Base-by-base conservation (phyloP, 129 eudicot species). In the Escallonia rubra region DNA sequence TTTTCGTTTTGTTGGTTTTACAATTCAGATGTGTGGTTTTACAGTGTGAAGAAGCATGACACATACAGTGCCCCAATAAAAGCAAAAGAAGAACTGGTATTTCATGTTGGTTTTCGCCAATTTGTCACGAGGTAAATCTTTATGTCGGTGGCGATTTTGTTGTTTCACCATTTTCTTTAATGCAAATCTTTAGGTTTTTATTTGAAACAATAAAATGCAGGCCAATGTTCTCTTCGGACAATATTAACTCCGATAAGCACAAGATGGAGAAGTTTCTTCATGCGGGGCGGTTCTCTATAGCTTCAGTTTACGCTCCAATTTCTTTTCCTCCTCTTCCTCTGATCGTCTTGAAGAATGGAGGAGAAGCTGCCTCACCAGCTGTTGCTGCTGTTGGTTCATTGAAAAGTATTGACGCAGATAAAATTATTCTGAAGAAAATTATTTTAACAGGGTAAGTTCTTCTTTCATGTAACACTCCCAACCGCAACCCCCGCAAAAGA, bases 231-330 rank as follows among this genome's bases (percentile, higher is more conserved):
- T 91, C 98, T 60, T 74, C 95, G n/a, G 98, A 89, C 70, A 93
- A 72, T 75, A 79, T 84, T 45, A 86, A 86, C 74, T 83, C 92
- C 10, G 94, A 89, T 69, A 89, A 89, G 83, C 95, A 77, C 79
- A 93, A 93, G 82, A 89, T 93, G 98, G 98, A 93, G 81, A 89
- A 92, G 78, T 93, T 93, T 89, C 95, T 93, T 75, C 96, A 93
- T 77, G 81, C 87, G 9, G 98, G 98, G 46, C 61, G 90, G 10
- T 89, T 86, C 78, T 89, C 95, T 41, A 65, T 93, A 38, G 96
- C 98, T 69, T 89, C 96, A 11, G 70, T 93, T 53, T 93, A 79
- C 71, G 98, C 96, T 44, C 98, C 98, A 38, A 89, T 93, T 57
- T 84, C 85, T 54, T 93, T 93, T 74, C 86, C 91, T 64, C 85